Evolutionary conservation across 768 basidiomycete genomes (phyloP).

Genomic region (Russula griseocarnosa): DNA sequence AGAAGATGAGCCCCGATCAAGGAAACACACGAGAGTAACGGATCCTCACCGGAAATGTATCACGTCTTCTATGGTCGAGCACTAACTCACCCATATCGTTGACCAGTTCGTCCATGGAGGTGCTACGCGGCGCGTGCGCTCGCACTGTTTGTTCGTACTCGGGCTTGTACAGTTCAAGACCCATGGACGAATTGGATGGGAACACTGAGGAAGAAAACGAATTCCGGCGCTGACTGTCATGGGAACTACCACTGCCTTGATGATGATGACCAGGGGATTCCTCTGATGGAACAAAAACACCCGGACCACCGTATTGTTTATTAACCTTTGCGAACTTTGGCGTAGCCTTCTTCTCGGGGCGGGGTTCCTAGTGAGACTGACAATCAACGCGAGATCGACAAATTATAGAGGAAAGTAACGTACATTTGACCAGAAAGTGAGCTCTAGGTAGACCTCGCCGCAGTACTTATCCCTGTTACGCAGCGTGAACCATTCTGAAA

Average conservation of each 20-base stretch:
- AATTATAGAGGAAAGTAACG: constrained; percentile 33
- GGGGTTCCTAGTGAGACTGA: constrained; percentile 54
- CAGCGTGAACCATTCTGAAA: constrained; percentile 88
- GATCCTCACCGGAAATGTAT: constrained; percentile 51
- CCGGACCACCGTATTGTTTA: constrained; percentile 74
- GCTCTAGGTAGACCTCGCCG: constrained; percentile 92
- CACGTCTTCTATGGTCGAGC: constrained; percentile 45
- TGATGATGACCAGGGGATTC: constrained; percentile 25
- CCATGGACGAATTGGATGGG: constrained; percentile 56
- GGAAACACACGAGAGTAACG: background rate
- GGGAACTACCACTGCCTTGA: constrained; percentile 36
- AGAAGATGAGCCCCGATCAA: background rate
- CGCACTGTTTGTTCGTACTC: constrained; percentile 59
- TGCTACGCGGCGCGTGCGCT: constrained; percentile 29
- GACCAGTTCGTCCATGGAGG: constrained; percentile 52
- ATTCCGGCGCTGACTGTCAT: constrained; percentile 45
- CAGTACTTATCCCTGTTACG: constrained; percentile 88
- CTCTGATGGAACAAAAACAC: constrained; percentile 57
- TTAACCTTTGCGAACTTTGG: constrained; percentile 48
- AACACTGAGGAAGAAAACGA: constrained; percentile 58
- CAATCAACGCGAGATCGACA: constrained; percentile 7
- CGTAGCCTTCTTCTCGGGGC: constrained; percentile 64
- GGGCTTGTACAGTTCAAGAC: constrained; percentile 66
- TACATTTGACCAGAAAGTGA: constrained; percentile 96
- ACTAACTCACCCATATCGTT: constrained; percentile 69